Evolutionary conservation across 75 land plant species (phyloP).

Genomic region (Isoetes taiwanensis): DNA sequence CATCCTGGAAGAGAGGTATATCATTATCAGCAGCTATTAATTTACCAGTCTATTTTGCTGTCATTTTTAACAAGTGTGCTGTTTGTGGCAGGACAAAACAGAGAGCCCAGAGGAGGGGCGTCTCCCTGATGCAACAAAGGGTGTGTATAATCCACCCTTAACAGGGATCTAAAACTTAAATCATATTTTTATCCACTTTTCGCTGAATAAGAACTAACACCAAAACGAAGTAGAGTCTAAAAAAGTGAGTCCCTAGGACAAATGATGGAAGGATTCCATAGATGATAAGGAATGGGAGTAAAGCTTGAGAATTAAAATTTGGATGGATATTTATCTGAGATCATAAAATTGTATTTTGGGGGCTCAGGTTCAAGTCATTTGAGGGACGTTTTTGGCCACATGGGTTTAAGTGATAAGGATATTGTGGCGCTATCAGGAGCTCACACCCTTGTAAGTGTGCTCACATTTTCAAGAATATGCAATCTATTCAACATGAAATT

Average conservation of each 20-base stretch:
- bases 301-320: too few relatives aligned
- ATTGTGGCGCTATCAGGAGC: constrained; percentile 40
- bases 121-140: constrained; percentile 12
- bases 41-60: not conserved
- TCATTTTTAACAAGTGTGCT: not conserved
- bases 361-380: constrained; percentile 13
- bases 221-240: too few relatives aligned
- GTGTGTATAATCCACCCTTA: not conserved
- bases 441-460: constrained; percentile 25
- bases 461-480: too few relatives aligned
- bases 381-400: constrained; percentile 8
- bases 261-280: too few relatives aligned
- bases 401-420: constrained; percentile 32
- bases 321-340: too few relatives aligned
- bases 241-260: too few relatives aligned
- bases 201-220: too few relatives aligned
- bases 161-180: not conserved
- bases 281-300: too few relatives aligned
- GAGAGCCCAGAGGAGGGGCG: not conserved
- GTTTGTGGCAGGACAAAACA: not conserved
- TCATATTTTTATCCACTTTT: too few relatives aligned
- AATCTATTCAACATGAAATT: too few relatives aligned
- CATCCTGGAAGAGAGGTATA: constrained; percentile 34
- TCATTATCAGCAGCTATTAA: not conserved
- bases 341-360: too few relatives aligned